Base-by-base conservation (phyloP, 768 basidiomycete genomes). In the Boletus rex-veris region DNA sequence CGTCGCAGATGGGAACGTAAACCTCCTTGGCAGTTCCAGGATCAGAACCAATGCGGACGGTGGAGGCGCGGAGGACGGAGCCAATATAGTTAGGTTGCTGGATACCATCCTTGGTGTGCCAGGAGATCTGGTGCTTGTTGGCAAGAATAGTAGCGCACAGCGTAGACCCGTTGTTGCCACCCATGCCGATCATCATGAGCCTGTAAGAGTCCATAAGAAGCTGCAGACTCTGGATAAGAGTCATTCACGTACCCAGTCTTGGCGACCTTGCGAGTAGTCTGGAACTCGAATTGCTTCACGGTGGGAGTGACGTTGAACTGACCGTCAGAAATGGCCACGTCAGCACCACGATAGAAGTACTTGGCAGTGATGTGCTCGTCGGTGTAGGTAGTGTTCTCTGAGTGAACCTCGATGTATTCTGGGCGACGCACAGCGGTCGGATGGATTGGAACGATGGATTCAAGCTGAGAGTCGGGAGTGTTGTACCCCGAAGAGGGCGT, bases 81-180 rank as follows among this genome's bases (percentile, higher is more conserved):
- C 95, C 96, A 61, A 98, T 92, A 77, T 98, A 98, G 77, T 99
- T 98, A 67, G 97, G 97, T 69, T 86, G 88, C 74, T 96, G 91
- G 56, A 89, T 64, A 46, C 96, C 94, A 33, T 79, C 75, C 80
- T 97, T 98, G 74, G 94, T 98, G 74, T 84, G 83, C 97, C 96
- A 99, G 55, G 80, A 74, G 71, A 98, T 92, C 72, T 90, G 85
- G 78, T 98, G 89, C 61, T 85, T 86, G 80, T 98, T 98, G 64
- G 97, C 97, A 62, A 97, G 83, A 69, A 98, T 85, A 57, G 95
- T 97, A 12, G 97, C 95, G 58, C 85, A 87, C 45, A 98, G 80
- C 26, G 96, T 98, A 45, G 89, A 82, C 48, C 96, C 97, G 67
- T 99, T 99, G 82, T 99, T 99, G 48, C 97, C 96, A 53, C 96